Base-by-base conservation (phyloP, 2,329 filamentous ascomycete genomes). In the Simplicillium sp. region DNA sequence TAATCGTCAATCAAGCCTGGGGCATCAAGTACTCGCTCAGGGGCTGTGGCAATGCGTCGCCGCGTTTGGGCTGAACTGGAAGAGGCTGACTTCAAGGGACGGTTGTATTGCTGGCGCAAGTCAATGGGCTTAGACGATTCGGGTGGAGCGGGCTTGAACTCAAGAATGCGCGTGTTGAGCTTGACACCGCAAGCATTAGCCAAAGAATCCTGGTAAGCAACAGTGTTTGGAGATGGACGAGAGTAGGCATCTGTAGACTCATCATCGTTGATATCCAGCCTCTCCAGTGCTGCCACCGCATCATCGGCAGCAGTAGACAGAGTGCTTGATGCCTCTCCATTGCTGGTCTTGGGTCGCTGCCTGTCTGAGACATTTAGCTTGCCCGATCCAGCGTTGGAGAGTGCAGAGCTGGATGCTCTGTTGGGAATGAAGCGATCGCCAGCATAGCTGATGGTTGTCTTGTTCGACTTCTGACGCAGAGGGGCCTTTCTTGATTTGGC, bases 101-200 rank as follows among this genome's bases (percentile, higher is more conserved):
- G 82, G 73, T 97, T 98, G 77, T 98, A 98, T 62, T 98, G 92
- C 47, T 92, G 87, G 44, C 92, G 84, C 47, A 98, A 82, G 60
- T 98, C 92, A 58, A 98, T 95, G 29, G 92, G 92, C 75, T 95
- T 96, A 29, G 89, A 95, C 7, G 92, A 97, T 69, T 97, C 92
- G 4, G 92, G 92, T n/a, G 92, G 79, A 2, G 90, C 88, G 41
- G 92, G 92, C 80, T 98, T 98, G 76, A 96, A 98, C 45, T 92
- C 86, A 39, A 98, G 83, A 54, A 98, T 98, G 47, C 92, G 86
- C 41, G 89, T 94, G 71, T 89, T 94, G 47, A 94, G 77, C 57
- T 81, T 90, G 47, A 98, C 87, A 43, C 89, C 92, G 60, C 90
- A 97, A 38, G 90, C 90, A 50, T 81, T 82, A 36, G 90, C 89